phyloP scores from a whole-genome alignment of 1,284 basidiomycete genomes.

The Trichosporon inkin region DNA sequence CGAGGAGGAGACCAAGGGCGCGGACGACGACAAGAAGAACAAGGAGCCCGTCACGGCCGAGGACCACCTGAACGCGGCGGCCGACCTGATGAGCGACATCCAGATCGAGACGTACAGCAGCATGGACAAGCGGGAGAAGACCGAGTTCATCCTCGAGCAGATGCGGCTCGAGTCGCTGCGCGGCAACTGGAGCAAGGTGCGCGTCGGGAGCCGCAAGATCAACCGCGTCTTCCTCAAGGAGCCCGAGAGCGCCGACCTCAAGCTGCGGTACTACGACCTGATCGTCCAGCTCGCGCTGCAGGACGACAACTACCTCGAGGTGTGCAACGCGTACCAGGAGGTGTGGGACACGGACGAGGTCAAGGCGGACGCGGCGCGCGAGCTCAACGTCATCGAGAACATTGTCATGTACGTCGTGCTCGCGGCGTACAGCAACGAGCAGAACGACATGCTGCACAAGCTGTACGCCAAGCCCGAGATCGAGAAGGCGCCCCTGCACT shows the following conservation, averaged over 20 bases:
- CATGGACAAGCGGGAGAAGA: slow-evolving; percentile 97
- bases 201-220: slow-evolving; percentile 88
- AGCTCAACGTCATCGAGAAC: slow-evolving; percentile 76
- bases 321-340: slow-evolving; percentile 91
- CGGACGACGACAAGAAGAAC: slow-evolving; percentile 40
- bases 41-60: slow-evolving; percentile 49
- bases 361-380: slow-evolving; percentile 72
- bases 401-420: slow-evolving; percentile 93
- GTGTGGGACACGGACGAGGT: slow-evolving; percentile 93
- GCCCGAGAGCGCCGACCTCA: slow-evolving; percentile 84
- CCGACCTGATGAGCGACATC: slow-evolving; percentile 86
- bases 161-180: slow-evolving; percentile 84
- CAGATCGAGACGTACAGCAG: slow-evolving; percentile 99
- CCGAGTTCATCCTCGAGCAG: slow-evolving; percentile 96
- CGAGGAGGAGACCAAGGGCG: not conserved
- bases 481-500: slow-evolving; percentile 75
- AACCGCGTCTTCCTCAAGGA: slow-evolving; percentile 91
- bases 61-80: slow-evolving; percentile 71
- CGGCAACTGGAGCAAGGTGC: slow-evolving; percentile 79
- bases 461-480: slow-evolving; percentile 73
- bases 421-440: slow-evolving; percentile 92
- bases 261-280: slow-evolving; percentile 90
- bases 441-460: slow-evolving; percentile 92
- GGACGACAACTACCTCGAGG: slow-evolving; percentile 81
- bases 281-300: slow-evolving; percentile 93